Percentiles rank a stretch among this genome's conserved stretches.
Conservation (phyloP, 495 filamentous ascomycete genomes). For the Podospora anserina region DNA sequence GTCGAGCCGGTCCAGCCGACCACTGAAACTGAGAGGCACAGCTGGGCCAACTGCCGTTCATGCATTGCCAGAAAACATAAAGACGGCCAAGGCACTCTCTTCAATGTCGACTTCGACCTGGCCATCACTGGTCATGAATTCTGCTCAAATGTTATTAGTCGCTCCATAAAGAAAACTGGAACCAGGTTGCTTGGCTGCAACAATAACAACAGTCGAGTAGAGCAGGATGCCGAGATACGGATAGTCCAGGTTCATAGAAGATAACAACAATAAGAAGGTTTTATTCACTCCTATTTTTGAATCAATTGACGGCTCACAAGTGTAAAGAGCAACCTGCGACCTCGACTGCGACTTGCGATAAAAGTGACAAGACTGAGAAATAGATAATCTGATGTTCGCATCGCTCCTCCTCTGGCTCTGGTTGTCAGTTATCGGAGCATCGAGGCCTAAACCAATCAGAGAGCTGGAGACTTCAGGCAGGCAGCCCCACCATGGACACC, state of each 20-base stretch:
- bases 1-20: constrained; percentile 7
- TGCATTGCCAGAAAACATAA: not conserved
- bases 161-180: not conserved
- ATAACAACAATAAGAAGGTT: no score
- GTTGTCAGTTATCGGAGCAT: constrained; percentile 1
- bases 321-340: not conserved
- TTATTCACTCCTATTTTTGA: not conserved
- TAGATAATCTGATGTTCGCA: not conserved
- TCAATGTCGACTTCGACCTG: not conserved
- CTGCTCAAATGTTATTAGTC: not conserved
- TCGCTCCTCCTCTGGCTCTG: not conserved
- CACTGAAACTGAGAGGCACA: constrained; percentile 13
- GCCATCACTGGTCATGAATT: not conserved
- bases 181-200: not conserved
- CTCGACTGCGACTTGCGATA: not conserved
- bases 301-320: not conserved
- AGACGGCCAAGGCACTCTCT: not conserved
- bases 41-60: not conserved
- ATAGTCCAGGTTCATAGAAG: no score
- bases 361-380: not conserved
- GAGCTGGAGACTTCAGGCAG: not conserved
- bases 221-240: no score
- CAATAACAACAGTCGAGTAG: not conserved
- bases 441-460: not conserved
- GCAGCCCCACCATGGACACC: not conserved